Conservation (phyloP, 352 stramenopile species). For the Phytophthora tubulina region DNA sequence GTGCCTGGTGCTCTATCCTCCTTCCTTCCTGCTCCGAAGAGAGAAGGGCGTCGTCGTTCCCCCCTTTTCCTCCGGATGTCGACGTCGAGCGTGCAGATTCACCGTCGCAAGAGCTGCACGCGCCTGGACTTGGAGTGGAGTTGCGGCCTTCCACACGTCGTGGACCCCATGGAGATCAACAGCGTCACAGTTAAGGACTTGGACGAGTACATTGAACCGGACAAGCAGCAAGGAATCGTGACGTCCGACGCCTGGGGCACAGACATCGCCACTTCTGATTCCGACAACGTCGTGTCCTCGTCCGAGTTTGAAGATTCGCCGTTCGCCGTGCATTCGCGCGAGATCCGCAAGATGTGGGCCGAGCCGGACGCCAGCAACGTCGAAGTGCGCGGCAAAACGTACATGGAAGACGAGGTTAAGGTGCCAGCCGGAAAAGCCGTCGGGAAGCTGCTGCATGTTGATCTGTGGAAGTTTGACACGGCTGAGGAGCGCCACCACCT, state of each 20-base stretch:
- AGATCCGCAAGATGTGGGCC: conserved; percentile 68
- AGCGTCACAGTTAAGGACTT: conserved; percentile 44
- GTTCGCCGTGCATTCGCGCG: conserved; percentile 42
- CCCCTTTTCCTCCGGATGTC: conserved; percentile 24
- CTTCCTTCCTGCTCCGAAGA: not conserved
- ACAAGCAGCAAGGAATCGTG: conserved; percentile 24
- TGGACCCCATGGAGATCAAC: conserved; percentile 43
- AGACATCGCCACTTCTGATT: conserved; percentile 25
- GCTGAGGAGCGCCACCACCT: conserved; percentile 63
- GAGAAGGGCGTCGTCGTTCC: conserved; percentile 1
- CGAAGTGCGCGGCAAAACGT: conserved; percentile 63
- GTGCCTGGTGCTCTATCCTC: not conserved
- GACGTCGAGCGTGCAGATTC: conserved; percentile 30
- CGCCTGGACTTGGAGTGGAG: conserved; percentile 45
- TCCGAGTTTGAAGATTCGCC: conserved; percentile 47
- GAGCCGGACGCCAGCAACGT: conserved; percentile 62
- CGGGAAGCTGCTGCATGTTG: conserved; percentile 71
- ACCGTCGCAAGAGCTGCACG: conserved; percentile 43
- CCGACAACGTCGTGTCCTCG: conserved; percentile 17
- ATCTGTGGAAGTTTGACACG: conserved; percentile 63
- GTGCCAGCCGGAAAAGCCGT: conserved; percentile 50
- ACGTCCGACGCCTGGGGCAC: conserved; percentile 27
- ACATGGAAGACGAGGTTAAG: conserved; percentile 71
- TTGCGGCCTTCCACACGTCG: conserved; percentile 31
- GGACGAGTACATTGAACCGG: conserved; percentile 36